Conservation (phyloP, 2,329 filamentous ascomycete genomes). For the Bipolaris victoriae region DNA sequence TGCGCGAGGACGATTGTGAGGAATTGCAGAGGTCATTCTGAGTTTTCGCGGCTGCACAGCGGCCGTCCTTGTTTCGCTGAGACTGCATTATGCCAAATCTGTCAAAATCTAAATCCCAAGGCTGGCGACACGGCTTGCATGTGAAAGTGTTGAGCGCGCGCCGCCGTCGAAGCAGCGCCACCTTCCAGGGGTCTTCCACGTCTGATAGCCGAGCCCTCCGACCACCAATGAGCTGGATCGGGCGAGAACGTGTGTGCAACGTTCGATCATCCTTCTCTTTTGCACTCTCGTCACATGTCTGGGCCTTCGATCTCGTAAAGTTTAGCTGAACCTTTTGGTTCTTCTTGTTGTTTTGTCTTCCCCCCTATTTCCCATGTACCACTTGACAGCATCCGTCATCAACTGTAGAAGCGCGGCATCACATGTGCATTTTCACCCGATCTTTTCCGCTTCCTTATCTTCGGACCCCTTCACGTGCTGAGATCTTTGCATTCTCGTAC, state of each 20-base stretch:
- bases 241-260: constrained; percentile 4
- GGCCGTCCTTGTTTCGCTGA: constrained; percentile 24
- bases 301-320: not conserved
- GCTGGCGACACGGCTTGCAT: constrained; percentile 20
- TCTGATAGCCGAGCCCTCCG: constrained; percentile 15
- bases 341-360: not conserved
- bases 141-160: constrained; percentile 31
- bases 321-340: not conserved
- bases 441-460: constrained; percentile 6
- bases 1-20: not conserved
- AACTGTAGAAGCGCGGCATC: not conserved
- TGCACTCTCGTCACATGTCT: not conserved
- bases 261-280: not conserved
- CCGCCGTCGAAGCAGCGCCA: constrained; percentile 8
- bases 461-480: not conserved
- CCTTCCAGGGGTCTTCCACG: constrained; percentile 19
- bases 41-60: constrained; percentile 10
- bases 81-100: constrained; percentile 17
- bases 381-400: not conserved
- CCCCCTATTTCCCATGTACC: not conserved
- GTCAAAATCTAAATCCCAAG: constrained; percentile 10
- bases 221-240: constrained; percentile 19
- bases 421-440: not conserved
- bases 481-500: not conserved
- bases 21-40: constrained; percentile 1